A percentile compares a stretch with the other conserved stretches of the same genome.
These are phyloP conservation scores for Aureobasidium namibiae DNA, from an alignment of 2,329 filamentous ascomycete species.

Conservation along the genomic window DNA sequence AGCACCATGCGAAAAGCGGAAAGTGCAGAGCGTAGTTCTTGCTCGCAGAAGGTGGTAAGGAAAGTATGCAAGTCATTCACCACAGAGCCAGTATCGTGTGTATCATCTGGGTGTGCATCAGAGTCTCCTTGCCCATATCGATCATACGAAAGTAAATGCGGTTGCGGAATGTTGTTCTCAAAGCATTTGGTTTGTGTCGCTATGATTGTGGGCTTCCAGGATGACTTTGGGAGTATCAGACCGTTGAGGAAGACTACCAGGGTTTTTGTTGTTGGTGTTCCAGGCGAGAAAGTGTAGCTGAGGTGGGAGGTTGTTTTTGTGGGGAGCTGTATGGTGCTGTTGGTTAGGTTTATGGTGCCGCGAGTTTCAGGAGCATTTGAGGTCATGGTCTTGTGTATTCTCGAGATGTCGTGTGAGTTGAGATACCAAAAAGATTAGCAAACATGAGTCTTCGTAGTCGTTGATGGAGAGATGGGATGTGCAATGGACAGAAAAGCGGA, in stretches of 20 bases:
- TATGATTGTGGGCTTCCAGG: conserved; percentile 30
- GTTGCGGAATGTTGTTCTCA: conserved; percentile 25
- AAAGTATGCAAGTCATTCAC: not conserved
- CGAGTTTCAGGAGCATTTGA: too few relatives aligned
- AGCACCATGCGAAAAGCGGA: conserved; percentile 21
- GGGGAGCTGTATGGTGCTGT: not conserved
- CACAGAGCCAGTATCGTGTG: not conserved
- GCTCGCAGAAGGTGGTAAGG: not conserved
- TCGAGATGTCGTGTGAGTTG: too few relatives aligned
- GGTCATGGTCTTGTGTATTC: too few relatives aligned
- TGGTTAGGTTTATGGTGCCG: not conserved
- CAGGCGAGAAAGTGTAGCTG: not conserved
- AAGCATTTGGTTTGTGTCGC: not conserved
- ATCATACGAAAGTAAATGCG: conserved; percentile 46
- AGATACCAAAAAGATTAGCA: too few relatives aligned
- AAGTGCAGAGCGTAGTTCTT: conserved; percentile 8
- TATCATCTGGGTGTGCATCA: conserved; percentile 32
- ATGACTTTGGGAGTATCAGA: conserved; percentile 32
- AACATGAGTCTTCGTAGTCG: too few relatives aligned
- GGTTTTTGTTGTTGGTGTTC: conserved; percentile 16
- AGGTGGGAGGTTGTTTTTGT: not conserved
- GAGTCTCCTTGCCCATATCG: conserved; percentile 49
- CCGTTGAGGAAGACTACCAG: conserved; percentile 40
- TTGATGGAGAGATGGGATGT: too few relatives aligned
- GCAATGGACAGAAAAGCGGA: too few relatives aligned